Percentiles rank a stretch among this genome's conserved stretches.
These are phyloP conservation scores for Cyclospora cayetanensis DNA, from an alignment of 169 alveolate species.

Conservation along the genomic window DNA sequence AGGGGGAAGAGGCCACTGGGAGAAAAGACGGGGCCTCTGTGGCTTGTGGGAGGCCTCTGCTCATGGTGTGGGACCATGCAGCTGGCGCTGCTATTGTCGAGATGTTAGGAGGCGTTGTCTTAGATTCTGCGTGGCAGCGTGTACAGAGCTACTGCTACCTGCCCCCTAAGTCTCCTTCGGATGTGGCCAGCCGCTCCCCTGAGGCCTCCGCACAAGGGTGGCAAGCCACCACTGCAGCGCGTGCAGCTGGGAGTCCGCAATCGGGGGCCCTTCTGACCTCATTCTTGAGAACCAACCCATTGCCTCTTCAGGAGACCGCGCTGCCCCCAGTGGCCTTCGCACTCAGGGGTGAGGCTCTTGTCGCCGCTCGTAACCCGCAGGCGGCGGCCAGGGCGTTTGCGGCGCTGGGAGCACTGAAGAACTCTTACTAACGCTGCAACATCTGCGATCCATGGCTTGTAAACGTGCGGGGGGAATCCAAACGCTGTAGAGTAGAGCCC, in stretches of 20 bases:
- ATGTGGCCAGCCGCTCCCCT: not conserved
- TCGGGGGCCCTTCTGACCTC: not conserved
- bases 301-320: not conserved
- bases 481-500: too few species aligned
- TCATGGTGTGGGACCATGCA: constrained; percentile 48
- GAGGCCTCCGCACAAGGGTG: too few species aligned
- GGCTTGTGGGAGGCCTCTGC: not conserved
- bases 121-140: not conserved
- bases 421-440: not conserved
- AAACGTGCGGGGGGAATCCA: not conserved
- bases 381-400: constrained; percentile 7
- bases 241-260: not conserved
- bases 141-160: constrained; percentile 40
- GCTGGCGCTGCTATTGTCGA: constrained; percentile 34
- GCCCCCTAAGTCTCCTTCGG: not conserved
- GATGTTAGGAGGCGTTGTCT: constrained; percentile 13
- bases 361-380: constrained; percentile 11
- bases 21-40: not conserved
- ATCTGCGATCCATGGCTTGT: not conserved
- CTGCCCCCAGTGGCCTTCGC: constrained; percentile 22
- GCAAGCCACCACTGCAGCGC: too few species aligned
- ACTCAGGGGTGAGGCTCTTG: constrained; percentile 10
- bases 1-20: not conserved
- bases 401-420: not conserved
- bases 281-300: not conserved